Base-by-base conservation (phyloP, 148 eudicot genomes). In the Camellia sinensis region DNA sequence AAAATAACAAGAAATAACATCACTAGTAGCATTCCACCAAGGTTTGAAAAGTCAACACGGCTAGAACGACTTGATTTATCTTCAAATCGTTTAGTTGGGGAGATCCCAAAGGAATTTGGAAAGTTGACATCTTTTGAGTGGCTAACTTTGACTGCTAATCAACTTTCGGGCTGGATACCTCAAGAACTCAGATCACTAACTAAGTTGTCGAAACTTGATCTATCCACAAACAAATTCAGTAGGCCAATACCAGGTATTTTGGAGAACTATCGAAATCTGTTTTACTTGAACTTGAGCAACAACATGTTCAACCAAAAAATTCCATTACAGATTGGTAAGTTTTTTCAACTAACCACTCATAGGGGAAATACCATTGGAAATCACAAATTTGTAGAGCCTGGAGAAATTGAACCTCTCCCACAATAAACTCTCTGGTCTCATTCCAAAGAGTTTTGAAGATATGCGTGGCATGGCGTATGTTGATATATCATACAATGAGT, bases 81-180 rank as follows among this genome's bases (percentile, higher is more conserved):
- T 22, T 83, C 90, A 10, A 85, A 88, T 67, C 81, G 50, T 43
- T 75, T 88, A 12, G 80, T 59, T 65, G 88, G 90, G n/a, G 67
- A 11, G 29, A 81, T 88, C 19, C 90, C 87, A 3, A 82, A 82
- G 70, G 82, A 84, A 61, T 63, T 86, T 41, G 87, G 86, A 5
- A 82, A 72, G 29, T 73, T 83, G 43, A 52, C 75, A 69, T 82
- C 77, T 65, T 73, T 86, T 56, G 76, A 77, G 66, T 70, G 75
- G 43, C 84, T 84, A 7, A 66, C 83, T 63, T 60, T 88, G 56
- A 75, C 77, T 62, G 56, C 75, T 50, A 88, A 88, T 67, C 63
- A 78, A 19, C 85, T 88, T 21, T 57, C 64, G 17, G 90, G 90
- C 44, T 68, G 5, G n/a, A 75, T 88, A 6, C 87, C 88, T 13